phyloP scores from a whole-genome alignment of 2,329 filamentous ascomycete species.

The Daldinia eschscholtzii region DNA sequence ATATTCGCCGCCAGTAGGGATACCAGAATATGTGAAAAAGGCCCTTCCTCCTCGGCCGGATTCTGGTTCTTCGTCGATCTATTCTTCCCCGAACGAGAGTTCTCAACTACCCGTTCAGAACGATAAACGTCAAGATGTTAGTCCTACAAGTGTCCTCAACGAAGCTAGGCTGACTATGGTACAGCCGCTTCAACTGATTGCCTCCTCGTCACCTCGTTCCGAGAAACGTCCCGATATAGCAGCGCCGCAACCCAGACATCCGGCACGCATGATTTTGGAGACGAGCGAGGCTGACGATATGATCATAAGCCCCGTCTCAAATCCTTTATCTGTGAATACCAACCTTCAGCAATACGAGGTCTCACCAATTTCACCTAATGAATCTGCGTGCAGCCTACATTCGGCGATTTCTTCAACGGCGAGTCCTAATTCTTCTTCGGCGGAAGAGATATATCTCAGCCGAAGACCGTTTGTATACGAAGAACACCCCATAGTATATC shows the following conservation, averaged over 20 bases:
- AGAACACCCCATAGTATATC: conserved; percentile 32
- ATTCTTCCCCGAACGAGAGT: conserved; percentile 30
- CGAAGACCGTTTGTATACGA: conserved; percentile 15
- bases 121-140: not conserved
- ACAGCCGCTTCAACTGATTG: conserved; percentile 27
- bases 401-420: conserved; percentile 18
- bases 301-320: conserved; percentile 46
- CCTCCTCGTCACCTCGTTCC: conserved; percentile 8
- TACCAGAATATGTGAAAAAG: conserved; percentile 39
- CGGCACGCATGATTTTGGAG: conserved; percentile 38
- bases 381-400: conserved; percentile 31
- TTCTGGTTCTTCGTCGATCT: conserved; percentile 39
- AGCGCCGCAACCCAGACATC: conserved; percentile 43
- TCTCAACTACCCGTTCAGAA: conserved; percentile 15
- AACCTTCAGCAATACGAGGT: conserved; percentile 40
- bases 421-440: conserved; percentile 8
- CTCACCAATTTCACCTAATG: conserved; percentile 44
- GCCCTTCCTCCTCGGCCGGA: conserved; percentile 42
- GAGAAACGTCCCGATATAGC: conserved; percentile 34
- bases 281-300: conserved; percentile 34
- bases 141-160: conserved; percentile 31
- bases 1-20: conserved; percentile 35
- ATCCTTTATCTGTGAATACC: conserved; percentile 33
- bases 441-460: conserved; percentile 1
- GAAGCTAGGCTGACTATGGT: conserved; percentile 35